A percentile compares a stretch with the other conserved stretches of the same genome.
Evolutionary conservation across 805 yeast genomes (phyloP).

Genomic region (Candida dajiaensis): DNA sequence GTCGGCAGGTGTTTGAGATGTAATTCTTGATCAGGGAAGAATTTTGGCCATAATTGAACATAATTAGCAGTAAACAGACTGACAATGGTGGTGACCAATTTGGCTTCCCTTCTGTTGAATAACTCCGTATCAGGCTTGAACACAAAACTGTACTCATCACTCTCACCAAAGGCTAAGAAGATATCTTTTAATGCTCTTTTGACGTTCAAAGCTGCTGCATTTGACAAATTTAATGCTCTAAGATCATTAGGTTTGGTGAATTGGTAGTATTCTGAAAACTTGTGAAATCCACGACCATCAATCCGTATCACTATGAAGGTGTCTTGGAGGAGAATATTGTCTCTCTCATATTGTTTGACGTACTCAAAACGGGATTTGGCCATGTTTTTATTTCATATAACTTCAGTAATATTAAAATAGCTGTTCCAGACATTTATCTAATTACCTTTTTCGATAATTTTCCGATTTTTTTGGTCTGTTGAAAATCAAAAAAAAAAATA

Average conservation of each 20-base stretch:
- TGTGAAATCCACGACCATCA: slow-evolving; percentile 94
- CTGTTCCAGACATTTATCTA: no score
- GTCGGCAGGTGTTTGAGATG: slow-evolving; percentile 60
- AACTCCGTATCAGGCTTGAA: slow-evolving; percentile 55
- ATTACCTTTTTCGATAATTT: no score
- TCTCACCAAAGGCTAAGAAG: slow-evolving; percentile 83
- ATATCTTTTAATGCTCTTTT: slow-evolving; percentile 66
- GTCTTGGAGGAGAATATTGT: slow-evolving; percentile 66
- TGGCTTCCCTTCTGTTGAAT: slow-evolving; percentile 77
- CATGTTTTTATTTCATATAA: no score
- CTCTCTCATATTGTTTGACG: slow-evolving; percentile 75
- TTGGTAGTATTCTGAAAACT: slow-evolving; percentile 63
- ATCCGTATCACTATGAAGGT: slow-evolving; percentile 79
- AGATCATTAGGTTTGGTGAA: slow-evolving; percentile 87
- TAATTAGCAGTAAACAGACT: slow-evolving; percentile 78
- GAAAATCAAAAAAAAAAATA: no score
- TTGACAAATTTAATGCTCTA: slow-evolving; percentile 75
- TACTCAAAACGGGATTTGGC: slow-evolving; percentile 87
- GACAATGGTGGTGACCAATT: slow-evolving; percentile 75
- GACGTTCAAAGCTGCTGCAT: slow-evolving; percentile 65
- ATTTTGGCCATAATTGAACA: slow-evolving; percentile 56
- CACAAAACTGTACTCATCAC: slow-evolving; percentile 89
- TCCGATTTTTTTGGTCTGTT: no score
- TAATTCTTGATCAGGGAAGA: slow-evolving; percentile 43
- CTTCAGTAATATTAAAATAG: no score